Evolutionary conservation across 441 rosid species (phyloP).

Genomic region (Mallotus repandus): DNA sequence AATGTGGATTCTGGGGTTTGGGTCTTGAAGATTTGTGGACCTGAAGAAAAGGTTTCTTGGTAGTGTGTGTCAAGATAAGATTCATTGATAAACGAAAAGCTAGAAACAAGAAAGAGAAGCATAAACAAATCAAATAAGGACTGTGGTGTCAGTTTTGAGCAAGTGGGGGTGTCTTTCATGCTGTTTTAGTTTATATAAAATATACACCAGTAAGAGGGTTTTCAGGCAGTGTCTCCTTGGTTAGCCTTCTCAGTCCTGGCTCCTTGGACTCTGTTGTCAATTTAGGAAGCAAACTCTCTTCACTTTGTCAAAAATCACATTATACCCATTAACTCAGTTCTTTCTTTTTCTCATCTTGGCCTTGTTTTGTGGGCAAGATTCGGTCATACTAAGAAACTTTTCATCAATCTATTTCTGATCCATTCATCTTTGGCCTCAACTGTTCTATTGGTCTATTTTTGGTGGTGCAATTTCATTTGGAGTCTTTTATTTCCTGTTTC

Average conservation of each 20-base stretch:
- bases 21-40: slow-evolving; percentile 33
- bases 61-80: slow-evolving; percentile 29
- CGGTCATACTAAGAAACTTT: slow-evolving; percentile 37
- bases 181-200: slow-evolving; percentile 40
- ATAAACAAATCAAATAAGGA: slow-evolving; percentile 40
- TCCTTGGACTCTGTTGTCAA: slow-evolving; percentile 49
- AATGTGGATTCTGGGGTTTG: slow-evolving; percentile 48
- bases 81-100: slow-evolving; percentile 37
- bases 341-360: slow-evolving; percentile 23
- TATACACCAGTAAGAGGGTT: slow-evolving; percentile 34
- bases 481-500: neutral
- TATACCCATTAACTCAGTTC: slow-evolving; percentile 17
- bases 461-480: slow-evolving; percentile 17
- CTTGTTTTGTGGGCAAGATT: slow-evolving; percentile 44
- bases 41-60: slow-evolving; percentile 20
- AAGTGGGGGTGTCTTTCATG: slow-evolving; percentile 62
- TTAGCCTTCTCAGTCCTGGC: slow-evolving; percentile 42
- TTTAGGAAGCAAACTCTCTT: slow-evolving; percentile 44
- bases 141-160: slow-evolving; percentile 75
- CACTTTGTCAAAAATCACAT: slow-evolving; percentile 32
- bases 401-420: slow-evolving; percentile 28
- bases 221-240: slow-evolving; percentile 49
- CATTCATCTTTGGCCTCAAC: slow-evolving; percentile 19
- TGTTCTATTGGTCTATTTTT: slow-evolving; percentile 17
- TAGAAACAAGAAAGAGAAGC: slow-evolving; percentile 26